These are phyloP conservation scores for Ascomycota sp. DNA, from an alignment of 2,329 filamentous ascomycete genomes.

Conservation along the genomic window DNA sequence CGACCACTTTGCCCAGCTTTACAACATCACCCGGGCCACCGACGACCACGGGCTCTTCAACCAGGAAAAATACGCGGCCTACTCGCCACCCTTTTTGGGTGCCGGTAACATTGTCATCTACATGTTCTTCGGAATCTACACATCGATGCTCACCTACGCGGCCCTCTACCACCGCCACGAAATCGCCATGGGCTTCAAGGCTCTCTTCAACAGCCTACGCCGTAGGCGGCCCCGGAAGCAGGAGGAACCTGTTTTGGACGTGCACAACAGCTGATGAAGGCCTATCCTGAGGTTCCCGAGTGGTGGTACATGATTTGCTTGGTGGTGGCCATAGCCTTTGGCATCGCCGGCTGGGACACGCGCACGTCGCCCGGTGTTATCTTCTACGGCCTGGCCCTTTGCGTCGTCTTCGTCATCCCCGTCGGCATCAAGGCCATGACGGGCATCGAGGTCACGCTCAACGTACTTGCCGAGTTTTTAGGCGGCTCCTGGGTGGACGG, in stretches of 20 bases:
- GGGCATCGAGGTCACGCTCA: slow-evolving; percentile 28
- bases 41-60: slow-evolving; percentile 24
- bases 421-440: slow-evolving; percentile 32
- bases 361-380: slow-evolving; percentile 29
- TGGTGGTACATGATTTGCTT: slow-evolving; percentile 31
- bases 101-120: slow-evolving; percentile 31
- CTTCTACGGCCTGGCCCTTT: slow-evolving; percentile 28
- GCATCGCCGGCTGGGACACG: slow-evolving; percentile 25
- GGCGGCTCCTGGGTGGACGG: slow-evolving; percentile 29
- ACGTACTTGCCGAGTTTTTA: slow-evolving; percentile 32
- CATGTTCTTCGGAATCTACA: slow-evolving; percentile 32
- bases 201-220: slow-evolving; percentile 22
- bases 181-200: slow-evolving; percentile 26
- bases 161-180: slow-evolving; percentile 30
- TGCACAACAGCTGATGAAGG: slow-evolving; percentile 27
- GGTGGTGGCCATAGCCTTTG: slow-evolving; percentile 21
- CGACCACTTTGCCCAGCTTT: slow-evolving; percentile 25
- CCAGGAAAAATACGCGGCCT: slow-evolving; percentile 22
- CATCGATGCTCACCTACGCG: slow-evolving; percentile 28
- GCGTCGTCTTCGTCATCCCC: slow-evolving; percentile 28
- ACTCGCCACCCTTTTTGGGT: slow-evolving; percentile 30
- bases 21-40: slow-evolving; percentile 23
- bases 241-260: slow-evolving; percentile 18
- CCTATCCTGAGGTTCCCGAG: slow-evolving; percentile 27
- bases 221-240: slow-evolving; percentile 15